phyloP scores from a whole-genome alignment of 1,284 basidiomycete genomes.

The Crucibulum cyathiforme region DNA sequence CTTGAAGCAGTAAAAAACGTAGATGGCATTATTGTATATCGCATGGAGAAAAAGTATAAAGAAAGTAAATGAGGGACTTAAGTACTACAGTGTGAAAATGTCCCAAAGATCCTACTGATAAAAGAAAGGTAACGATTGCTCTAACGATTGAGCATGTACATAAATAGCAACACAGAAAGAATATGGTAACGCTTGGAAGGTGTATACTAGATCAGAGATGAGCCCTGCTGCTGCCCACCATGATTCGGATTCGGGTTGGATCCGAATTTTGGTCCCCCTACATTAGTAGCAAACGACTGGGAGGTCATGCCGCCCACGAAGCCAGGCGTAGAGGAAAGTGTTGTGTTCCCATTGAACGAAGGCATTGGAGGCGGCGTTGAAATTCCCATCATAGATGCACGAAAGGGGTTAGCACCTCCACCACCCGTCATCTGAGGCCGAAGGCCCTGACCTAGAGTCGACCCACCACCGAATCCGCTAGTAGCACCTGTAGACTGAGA shows the following conservation, averaged over 20 bases:
- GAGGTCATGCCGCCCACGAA: no score
- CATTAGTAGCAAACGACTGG: no score
- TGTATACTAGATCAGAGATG: conserved; percentile 29
- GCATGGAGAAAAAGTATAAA: neutral
- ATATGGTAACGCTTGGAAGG: neutral
- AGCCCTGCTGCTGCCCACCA: conserved; percentile 17
- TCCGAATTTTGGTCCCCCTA: conserved; percentile 16
- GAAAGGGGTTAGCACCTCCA: conserved; percentile 76
- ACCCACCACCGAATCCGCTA: conserved; percentile 40
- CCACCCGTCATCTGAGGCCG: conserved; percentile 78
- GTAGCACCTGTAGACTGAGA: conserved; percentile 41
- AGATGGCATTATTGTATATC: neutral
- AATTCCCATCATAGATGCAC: conserved; percentile 60
- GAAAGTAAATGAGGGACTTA: neutral
- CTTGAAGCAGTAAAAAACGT: neutral
- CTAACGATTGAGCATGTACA: neutral
- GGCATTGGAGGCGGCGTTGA: conserved; percentile 2
- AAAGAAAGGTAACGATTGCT: neutral
- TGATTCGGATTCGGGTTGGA: conserved; percentile 6
- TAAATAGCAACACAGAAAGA: neutral
- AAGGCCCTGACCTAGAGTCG: conserved; percentile 63
- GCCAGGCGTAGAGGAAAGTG: no score
- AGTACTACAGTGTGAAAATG: conserved; percentile 4
- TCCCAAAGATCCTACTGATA: conserved; percentile 15
- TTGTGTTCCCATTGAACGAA: no score